These are phyloP conservation scores for Westerdykella aurantiaca DNA, from an alignment of 2,329 filamentous ascomycete genomes.

Conservation along the genomic window DNA sequence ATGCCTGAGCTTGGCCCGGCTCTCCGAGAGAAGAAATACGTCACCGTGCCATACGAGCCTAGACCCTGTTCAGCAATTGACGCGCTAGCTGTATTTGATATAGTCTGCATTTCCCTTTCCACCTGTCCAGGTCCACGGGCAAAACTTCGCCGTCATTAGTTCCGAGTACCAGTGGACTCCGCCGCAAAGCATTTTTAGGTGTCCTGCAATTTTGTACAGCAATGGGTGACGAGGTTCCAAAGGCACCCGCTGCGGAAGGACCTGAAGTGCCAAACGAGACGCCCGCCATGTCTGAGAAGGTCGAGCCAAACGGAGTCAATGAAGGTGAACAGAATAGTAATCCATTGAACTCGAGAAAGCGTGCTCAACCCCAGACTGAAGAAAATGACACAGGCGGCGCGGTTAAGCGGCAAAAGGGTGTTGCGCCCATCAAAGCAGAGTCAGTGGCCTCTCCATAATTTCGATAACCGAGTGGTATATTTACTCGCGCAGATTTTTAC, in stretches of 20 bases:
- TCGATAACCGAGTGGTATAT: not conserved
- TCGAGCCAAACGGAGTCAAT: slow-evolving; percentile 26
- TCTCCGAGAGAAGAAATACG: slow-evolving; percentile 31
- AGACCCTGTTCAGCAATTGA: not conserved
- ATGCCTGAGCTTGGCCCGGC: slow-evolving; percentile 17
- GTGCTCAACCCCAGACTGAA: slow-evolving; percentile 19
- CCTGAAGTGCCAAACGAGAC: no score
- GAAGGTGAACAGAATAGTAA: slow-evolving; percentile 20
- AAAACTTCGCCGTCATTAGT: slow-evolving; percentile 4
- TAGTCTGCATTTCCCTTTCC: not conserved
- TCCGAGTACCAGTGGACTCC: no score
- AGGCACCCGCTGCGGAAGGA: no score
- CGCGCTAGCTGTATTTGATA: not conserved
- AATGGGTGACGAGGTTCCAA: no score
- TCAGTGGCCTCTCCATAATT: slow-evolving; percentile 36
- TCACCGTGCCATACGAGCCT: slow-evolving; percentile 18
- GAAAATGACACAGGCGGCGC: slow-evolving; percentile 9
- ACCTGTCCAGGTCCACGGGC: no score
- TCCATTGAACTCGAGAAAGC: slow-evolving; percentile 31
- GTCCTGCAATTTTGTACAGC: no score
- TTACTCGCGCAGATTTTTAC: slow-evolving; percentile 24
- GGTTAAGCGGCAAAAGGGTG: slow-evolving; percentile 43
- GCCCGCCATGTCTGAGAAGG: slow-evolving; percentile 37
- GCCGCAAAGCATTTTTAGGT: no score
- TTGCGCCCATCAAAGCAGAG: slow-evolving; percentile 69